Base-by-base conservation (phyloP, 2,329 filamentous ascomycete species). In the Domatiomyces globalis region DNA sequence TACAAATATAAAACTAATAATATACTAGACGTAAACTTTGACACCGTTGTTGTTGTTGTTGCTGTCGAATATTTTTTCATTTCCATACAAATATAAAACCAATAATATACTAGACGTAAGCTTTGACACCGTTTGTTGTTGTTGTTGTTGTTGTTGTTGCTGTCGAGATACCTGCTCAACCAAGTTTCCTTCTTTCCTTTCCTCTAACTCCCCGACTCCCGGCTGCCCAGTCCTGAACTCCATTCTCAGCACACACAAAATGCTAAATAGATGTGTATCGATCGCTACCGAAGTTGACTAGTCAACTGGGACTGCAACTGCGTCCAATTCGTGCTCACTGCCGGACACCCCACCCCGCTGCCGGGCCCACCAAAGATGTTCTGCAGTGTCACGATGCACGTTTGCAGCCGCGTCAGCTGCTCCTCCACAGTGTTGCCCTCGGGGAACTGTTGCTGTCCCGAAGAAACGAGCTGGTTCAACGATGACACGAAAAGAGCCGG, bases 281-380 rank as follows among this genome's bases (percentile, higher is more conserved):
- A 20, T n/a, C 10, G 17, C 43, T 22, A 45, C 9, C 19, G 12
- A 15, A 48, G 46, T 19, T 27, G 20, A 10, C 20, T 25, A 15
- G 54, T 50, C 49, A 58, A 25, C 48, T 52, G 44, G 27, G 52
- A 19, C 44, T 51, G 52, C 17, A 58, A 42, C 33, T 48, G 52
- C 39, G 45, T 51, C 56, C 56, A 58, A 4, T 50, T 58, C 45
- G 56, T 58, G 49, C 48, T 51, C 8, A 56, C 56, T 8, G 51
- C 44, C 8, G 56, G 56, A 51, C 56, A 58, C 43, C 56, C 56
- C 22, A 54, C 54, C 18, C 56, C 56, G 18, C 54, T 56, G 10
- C 56, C 56, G 7, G 52, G 49, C 9, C 56, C 56, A 22, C 56
- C 56, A 19, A 45, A 47, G 50, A 58, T 52, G 48, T 58, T 58